Base-by-base conservation (phyloP, 2,329 filamentous ascomycete genomes). In the Aphanocladium album region DNA sequence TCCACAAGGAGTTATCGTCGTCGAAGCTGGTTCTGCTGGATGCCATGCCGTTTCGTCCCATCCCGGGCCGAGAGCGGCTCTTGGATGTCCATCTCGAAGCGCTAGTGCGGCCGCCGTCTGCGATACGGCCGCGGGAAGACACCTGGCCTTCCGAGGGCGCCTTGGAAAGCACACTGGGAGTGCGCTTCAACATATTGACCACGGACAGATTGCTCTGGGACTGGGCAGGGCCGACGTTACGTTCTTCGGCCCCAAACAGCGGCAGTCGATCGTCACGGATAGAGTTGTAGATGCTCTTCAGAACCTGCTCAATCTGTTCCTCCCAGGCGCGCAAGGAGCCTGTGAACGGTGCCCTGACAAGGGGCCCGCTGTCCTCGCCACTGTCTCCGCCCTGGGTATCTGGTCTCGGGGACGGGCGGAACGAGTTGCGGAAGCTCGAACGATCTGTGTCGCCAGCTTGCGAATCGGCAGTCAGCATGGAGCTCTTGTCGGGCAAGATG, bases 11-110 rank as follows among this genome's bases (percentile, higher is more conserved):
- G 63, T 87, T 90, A 62, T 87, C 86, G 68, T 99, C 95, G 62
- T 99, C 95, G 65, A 99, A 85, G 74, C 93, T 98, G 11, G 93
- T 98, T 55, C 93, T 86, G 70, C 92, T 97, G 0, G 93, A 97
- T 25, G 89, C 92, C 70, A 96, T 85, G 14, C 90, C 91, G 45
- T 89, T 93, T 55, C 85, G 83, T 45, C 89, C 88, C 64, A 95
- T 88, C 1, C 71, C 74, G 25, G 89, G 89, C 51, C 93, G 83
- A 1, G 92, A 96, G 57, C 93, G 86, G 68, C 89, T 92, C 76
- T 96, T 96, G 41, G 89, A 90, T 49, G 86, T 84, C 89, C 91
- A 98, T 57, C 91, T 82, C 55, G 87, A 87, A 0, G 86, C 84
- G 63, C 70, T 77, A 11, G 73, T 72, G 62, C 83, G 78, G 60